phyloP scores from a whole-genome alignment of 169 alveolate species.

The Eimeria sp. region DNA sequence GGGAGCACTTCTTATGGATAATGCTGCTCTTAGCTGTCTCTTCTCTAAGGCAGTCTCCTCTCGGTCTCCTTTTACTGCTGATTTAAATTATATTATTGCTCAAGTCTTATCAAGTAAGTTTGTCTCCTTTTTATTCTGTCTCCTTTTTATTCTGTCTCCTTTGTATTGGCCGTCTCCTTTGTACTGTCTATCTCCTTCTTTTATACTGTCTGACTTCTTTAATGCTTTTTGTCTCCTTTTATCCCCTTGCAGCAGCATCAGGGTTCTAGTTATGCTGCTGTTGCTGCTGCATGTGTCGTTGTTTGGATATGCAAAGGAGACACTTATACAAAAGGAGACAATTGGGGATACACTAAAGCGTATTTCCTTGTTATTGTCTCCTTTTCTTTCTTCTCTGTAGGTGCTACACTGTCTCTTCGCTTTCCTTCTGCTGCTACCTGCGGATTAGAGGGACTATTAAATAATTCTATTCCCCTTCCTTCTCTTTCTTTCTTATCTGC shows the following conservation, averaged over 20 bases:
- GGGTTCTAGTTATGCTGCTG: no score
- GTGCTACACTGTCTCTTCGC: conserved; percentile 30
- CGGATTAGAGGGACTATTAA: background rate
- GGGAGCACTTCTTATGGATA: conserved; percentile 66
- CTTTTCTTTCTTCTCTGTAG: background rate
- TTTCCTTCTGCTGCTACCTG: conserved; percentile 45
- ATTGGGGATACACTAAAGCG: no score
- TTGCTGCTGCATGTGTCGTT: no score
- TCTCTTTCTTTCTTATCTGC: background rate
- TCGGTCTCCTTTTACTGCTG: conserved; percentile 14
- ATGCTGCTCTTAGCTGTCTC: conserved; percentile 44
- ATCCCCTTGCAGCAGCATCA: no score
- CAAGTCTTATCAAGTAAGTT: conserved; percentile 63
- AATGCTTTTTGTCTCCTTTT: background rate
- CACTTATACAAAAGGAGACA: no score
- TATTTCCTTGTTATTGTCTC: background rate
- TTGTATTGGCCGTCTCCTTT: background rate
- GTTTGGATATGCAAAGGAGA: no score
- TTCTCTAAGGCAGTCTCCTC: background rate
- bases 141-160: background rate
- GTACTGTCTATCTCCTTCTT: no score
- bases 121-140: background rate
- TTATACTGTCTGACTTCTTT: no score
- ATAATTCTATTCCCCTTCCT: conserved; percentile 31
- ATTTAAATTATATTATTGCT: conserved; percentile 43